Evolutionary conservation across 768 basidiomycete species (phyloP).

Genomic region (Mycena latifolia): DNA sequence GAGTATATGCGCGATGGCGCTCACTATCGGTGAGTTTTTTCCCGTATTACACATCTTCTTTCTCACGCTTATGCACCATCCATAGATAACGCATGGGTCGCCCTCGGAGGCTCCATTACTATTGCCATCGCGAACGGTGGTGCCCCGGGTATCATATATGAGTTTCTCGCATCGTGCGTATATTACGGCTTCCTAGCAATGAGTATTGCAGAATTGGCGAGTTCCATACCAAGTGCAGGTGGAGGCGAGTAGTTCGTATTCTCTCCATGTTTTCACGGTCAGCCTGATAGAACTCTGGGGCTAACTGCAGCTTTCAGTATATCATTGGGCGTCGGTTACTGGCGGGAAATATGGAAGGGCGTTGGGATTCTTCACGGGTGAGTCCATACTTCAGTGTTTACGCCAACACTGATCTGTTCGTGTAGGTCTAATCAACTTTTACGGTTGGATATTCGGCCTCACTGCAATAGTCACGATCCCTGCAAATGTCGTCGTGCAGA

Average conservation of each 20-base stretch:
- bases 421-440: constrained; percentile 29
- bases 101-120: constrained; percentile 31
- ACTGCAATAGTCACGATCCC: constrained; percentile 27
- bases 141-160: constrained; percentile 33
- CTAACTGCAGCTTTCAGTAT: constrained; percentile 19
- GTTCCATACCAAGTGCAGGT: constrained; percentile 33
- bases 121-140: constrained; percentile 31
- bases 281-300: neutral
- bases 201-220: constrained; percentile 35
- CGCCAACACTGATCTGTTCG: neutral
- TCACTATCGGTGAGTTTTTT: constrained; percentile 29
- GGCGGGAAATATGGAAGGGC: constrained; percentile 29
- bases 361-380: constrained; percentile 32
- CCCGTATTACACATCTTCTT: neutral
- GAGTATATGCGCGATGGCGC: constrained; percentile 33
- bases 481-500: constrained; percentile 28
- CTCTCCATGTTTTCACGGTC: constrained; percentile 5
- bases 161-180: constrained; percentile 30
- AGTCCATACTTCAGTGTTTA: constrained; percentile 2
- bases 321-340: constrained; percentile 31
- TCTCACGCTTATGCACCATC: neutral
- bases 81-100: constrained; percentile 32
- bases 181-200: constrained; percentile 34
- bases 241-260: constrained; percentile 21
- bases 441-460: constrained; percentile 31